Evolutionary conservation across 495 filamentous ascomycete genomes (phyloP).

Genomic region (Xylaria cubensis): DNA sequence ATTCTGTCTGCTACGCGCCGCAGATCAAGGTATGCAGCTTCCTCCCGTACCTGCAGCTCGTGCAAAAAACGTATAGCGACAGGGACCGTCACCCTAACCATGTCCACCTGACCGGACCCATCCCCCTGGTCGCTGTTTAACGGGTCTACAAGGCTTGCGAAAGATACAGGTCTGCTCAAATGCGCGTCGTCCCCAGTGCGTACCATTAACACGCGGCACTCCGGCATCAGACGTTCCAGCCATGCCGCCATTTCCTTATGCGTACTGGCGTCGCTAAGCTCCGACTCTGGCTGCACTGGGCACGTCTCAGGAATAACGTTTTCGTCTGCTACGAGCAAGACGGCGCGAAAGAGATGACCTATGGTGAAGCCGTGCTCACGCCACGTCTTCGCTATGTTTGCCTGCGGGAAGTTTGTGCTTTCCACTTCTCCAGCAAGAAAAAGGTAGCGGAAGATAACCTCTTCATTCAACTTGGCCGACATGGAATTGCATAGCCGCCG

Average conservation of each 20-base stretch:
- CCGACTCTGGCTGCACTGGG: slow-evolving; percentile 28
- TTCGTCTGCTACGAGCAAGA: slow-evolving; percentile 33
- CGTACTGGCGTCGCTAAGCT: slow-evolving; percentile 18
- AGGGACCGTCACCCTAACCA: slow-evolving; percentile 33
- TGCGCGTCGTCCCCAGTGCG: slow-evolving; percentile 35
- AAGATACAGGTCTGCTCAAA: slow-evolving; percentile 34
- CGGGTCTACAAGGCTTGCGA: slow-evolving; percentile 31
- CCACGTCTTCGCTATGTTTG: slow-evolving; percentile 31
- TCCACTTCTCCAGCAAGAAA: slow-evolving; percentile 21
- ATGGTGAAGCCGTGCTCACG: slow-evolving; percentile 33
- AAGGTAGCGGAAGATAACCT: slow-evolving; percentile 26
- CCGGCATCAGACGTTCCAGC: slow-evolving; percentile 35
- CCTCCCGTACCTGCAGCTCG: slow-evolving; percentile 32
- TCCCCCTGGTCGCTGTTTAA: slow-evolving; percentile 28
- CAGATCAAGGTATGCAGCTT: slow-evolving; percentile 30
- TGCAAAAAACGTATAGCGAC: slow-evolving; percentile 35
- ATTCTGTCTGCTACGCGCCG: slow-evolving; percentile 27
- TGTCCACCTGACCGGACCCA: slow-evolving; percentile 28
- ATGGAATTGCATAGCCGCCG: slow-evolving; percentile 21
- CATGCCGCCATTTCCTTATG: slow-evolving; percentile 23
- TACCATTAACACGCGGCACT: slow-evolving; percentile 35
- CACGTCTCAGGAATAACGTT: slow-evolving; percentile 32
- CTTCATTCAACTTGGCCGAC: slow-evolving; percentile 25
- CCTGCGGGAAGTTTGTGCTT: slow-evolving; percentile 24
- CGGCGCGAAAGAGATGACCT: slow-evolving; percentile 32